phyloP scores from a whole-genome alignment of 768 basidiomycete genomes.

The Kwoniella sp. region DNA sequence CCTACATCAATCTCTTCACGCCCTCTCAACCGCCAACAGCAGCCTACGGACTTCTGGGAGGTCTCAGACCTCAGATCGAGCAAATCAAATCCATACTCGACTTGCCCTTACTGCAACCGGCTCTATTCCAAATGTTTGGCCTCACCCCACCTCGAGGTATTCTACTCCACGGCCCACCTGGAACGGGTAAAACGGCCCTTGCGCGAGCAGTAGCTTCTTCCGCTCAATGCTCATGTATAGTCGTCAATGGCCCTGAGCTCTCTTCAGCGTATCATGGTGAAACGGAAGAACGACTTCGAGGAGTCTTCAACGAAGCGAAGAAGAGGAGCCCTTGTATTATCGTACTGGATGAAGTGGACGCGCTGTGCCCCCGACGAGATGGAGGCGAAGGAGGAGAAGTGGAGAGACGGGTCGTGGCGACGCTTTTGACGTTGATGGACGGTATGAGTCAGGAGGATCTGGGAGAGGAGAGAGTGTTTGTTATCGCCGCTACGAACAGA shows the following conservation, averaged over 20 bases:
- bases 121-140: conserved; percentile 76
- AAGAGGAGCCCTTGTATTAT: conserved; percentile 85
- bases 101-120: conserved; percentile 78
- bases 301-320: conserved; percentile 83
- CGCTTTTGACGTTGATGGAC: conserved; percentile 89
- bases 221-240: conserved; percentile 74
- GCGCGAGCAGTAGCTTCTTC: conserved; percentile 91
- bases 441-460: conserved; percentile 65
- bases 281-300: conserved; percentile 85
- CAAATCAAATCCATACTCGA: conserved; percentile 84
- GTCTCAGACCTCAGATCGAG: conserved; percentile 80
- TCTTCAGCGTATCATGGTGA: conserved; percentile 96
- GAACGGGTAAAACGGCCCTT: conserved; percentile 96
- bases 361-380: conserved; percentile 85
- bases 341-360: conserved; percentile 94
- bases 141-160: conserved; percentile 97
- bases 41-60: conserved; percentile 83
- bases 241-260: conserved; percentile 92
- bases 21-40: conserved; percentile 40
- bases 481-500: conserved; percentile 82
- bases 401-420: conserved; percentile 93
- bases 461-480: conserved; percentile 68
- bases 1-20: conserved; percentile 55
- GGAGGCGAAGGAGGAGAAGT: conserved; percentile 91
- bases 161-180: conserved; percentile 90